Base-by-base conservation (phyloP, 2,329 filamentous ascomycete genomes). In the Aspergillus ochraceus region DNA sequence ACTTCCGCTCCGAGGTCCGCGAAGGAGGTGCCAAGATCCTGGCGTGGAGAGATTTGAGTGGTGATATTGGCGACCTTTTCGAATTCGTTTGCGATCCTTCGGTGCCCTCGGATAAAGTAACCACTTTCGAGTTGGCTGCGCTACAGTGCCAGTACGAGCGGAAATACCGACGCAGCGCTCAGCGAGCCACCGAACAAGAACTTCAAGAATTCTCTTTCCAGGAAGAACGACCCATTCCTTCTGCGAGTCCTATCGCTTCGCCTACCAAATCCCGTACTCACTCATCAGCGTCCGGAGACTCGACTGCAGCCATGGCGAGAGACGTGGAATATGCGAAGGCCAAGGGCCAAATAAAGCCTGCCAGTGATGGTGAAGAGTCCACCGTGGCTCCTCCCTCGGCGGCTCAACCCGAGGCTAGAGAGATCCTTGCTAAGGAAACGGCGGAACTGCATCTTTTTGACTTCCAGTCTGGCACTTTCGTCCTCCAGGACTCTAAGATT, bases 101-200 rank as follows among this genome's bases (percentile, higher is more conserved):
- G 12, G 86, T 90, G 47, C 81, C 87, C 29, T 80, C 87, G 2
- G 83, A 87, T 52, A 90, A 93, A 68, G 89, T 95, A 24, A 84
- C 88, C 50, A 86, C 89, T 17, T 98, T 99, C 74, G 87, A 94
- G 71, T 83, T 89, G 56, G 88, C 92, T 55, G 91, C 95, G 8
- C 85, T 91, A 59, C 89, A 97, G 85, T 97, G 95, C 75, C 95
- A 99, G 77, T 99, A 96, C 89, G 95, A 99, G 80, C 87, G 94
- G 71, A 98, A 97, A 76, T 96, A 95, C 76, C 87, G 91, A 64
- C 90, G 89, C 71, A 88, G 86, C 45, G 86, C 91, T 68, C 88
- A 91, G 50, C 89, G 88, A 52, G 95, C 95, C 1, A 92, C 91
- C 9, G 88, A 92, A 59, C 82, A 87, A 62, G 92, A 99, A 64